phyloP scores from a whole-genome alignment of 768 basidiomycete species.

The Kwoniella dendrophila region DNA sequence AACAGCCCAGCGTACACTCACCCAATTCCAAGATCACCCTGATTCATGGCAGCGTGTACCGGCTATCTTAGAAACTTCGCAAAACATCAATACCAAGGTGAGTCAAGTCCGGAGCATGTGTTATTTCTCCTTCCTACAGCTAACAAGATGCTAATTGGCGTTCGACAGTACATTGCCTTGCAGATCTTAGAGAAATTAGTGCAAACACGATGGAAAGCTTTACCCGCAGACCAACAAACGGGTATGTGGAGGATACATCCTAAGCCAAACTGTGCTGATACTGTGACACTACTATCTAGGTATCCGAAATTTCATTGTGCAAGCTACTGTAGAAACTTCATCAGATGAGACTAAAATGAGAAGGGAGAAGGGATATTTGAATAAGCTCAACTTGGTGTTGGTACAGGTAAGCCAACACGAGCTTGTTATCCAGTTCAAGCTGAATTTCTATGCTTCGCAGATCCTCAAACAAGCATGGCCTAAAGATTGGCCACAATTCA shows the following conservation, averaged over 20 bases:
- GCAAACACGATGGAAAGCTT: constrained; percentile 89
- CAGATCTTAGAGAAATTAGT: constrained; percentile 97
- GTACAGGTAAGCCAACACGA: constrained; percentile 70
- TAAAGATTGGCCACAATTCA: constrained; percentile 97
- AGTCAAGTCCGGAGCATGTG: constrained; percentile 3
- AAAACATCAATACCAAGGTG: constrained; percentile 77
- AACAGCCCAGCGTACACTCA: constrained; percentile 88
- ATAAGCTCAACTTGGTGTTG: constrained; percentile 94
- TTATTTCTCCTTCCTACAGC: not conserved
- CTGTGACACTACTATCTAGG: constrained; percentile 58
- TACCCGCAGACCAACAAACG: constrained; percentile 90
- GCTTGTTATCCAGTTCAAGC: not conserved
- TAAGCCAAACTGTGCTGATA: not conserved
- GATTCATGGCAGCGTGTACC: constrained; percentile 98
- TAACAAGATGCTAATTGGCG: not conserved
- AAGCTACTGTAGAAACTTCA: constrained; percentile 86
- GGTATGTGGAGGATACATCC: constrained; percentile 60
- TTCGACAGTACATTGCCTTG: constrained; percentile 81
- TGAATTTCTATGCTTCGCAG: constrained; percentile 58
- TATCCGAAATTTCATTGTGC: constrained; percentile 95
- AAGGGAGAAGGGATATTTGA: constrained; percentile 79
- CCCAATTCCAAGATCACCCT: constrained; percentile 92
- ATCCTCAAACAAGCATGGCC: constrained; percentile 99
- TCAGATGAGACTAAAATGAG: constrained; percentile 85
- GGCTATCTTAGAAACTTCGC: constrained; percentile 80